Evolutionary conservation across 2,329 filamentous ascomycete genomes (phyloP).

Genomic region (Trichoderma aggressivum): DNA sequence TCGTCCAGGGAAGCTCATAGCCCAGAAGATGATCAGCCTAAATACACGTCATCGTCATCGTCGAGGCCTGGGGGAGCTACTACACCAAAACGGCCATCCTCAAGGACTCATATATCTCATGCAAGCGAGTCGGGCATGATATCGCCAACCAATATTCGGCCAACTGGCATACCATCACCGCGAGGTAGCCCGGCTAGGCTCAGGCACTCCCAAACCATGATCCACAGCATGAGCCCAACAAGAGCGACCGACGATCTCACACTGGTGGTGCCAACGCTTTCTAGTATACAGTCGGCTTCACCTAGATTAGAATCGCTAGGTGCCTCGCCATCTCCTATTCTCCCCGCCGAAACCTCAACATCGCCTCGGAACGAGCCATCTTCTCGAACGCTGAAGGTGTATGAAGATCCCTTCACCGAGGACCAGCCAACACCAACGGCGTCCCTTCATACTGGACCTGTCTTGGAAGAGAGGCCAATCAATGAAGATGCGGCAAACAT

Average conservation of each 20-base stretch:
- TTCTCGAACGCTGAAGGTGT: constrained; percentile 50
- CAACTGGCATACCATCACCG: constrained; percentile 33
- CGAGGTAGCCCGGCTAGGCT: constrained; percentile 41
- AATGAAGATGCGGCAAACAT: constrained; percentile 51
- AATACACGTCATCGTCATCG: constrained; percentile 41
- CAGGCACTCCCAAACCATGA: constrained; percentile 33
- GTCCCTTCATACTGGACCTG: constrained; percentile 41
- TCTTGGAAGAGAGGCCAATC: constrained; percentile 58
- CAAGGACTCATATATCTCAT: constrained; percentile 45
- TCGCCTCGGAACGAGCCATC: constrained; percentile 24
- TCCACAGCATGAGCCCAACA: constrained; percentile 40
- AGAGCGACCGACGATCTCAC: constrained; percentile 53
- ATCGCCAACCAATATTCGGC: constrained; percentile 36
- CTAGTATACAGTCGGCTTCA: constrained; percentile 36
- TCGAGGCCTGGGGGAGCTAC: constrained; percentile 38
- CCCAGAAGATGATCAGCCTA: constrained; percentile 46
- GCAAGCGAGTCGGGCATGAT: constrained; percentile 50
- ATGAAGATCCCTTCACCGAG: constrained; percentile 59
- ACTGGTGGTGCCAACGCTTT: constrained; percentile 48
- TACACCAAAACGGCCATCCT: constrained; percentile 51
- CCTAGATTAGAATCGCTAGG: constrained; percentile 24
- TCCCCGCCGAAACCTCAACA: constrained; percentile 19
- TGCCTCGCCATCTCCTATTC: constrained; percentile 16
- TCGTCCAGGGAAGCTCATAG: constrained; percentile 36
- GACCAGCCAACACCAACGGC: constrained; percentile 47